A percentile compares a stretch with the other conserved stretches of the same genome.
Conservation (phyloP, 1,139 yeast genomes). For the Arxiozyma bovina region DNA sequence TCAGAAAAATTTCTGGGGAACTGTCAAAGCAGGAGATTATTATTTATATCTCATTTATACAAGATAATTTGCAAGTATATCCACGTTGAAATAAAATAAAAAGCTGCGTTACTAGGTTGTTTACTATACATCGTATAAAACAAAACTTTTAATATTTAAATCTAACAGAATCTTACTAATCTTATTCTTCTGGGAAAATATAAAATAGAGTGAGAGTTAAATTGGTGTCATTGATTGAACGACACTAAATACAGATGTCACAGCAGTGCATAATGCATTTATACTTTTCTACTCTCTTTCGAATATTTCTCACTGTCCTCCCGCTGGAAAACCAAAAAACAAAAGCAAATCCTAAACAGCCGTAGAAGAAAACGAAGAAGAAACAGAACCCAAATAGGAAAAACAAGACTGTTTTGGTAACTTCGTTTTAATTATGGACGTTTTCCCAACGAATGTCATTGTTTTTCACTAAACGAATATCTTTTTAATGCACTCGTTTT, state of each 20-base stretch:
- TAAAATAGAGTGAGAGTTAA: background rate
- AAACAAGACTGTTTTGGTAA: too few relatives aligned
- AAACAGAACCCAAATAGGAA: background rate
- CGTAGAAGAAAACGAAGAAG: too few relatives aligned
- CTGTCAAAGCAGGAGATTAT: background rate
- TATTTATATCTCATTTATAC: too few relatives aligned
- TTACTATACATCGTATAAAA: background rate
- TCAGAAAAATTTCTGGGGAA: too few relatives aligned
- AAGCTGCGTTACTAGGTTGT: background rate
- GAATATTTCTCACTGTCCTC: background rate
- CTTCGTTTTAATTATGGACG: background rate
- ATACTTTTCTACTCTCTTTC: background rate
- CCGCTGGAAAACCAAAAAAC: background rate
- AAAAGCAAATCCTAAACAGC: background rate
- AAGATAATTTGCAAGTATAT: background rate
- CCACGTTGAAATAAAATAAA: background rate
- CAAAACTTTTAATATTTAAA: background rate
- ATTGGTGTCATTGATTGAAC: background rate
- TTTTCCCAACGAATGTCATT: too few relatives aligned
- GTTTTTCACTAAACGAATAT: background rate
- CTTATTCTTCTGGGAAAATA: background rate
- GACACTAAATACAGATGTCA: background rate
- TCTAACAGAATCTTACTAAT: background rate
- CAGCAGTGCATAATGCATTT: background rate
- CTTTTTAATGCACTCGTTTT: background rate